Evolutionary conservation across 805 yeast genomes (phyloP).

Genomic region (Hanseniaspora osmophila): DNA sequence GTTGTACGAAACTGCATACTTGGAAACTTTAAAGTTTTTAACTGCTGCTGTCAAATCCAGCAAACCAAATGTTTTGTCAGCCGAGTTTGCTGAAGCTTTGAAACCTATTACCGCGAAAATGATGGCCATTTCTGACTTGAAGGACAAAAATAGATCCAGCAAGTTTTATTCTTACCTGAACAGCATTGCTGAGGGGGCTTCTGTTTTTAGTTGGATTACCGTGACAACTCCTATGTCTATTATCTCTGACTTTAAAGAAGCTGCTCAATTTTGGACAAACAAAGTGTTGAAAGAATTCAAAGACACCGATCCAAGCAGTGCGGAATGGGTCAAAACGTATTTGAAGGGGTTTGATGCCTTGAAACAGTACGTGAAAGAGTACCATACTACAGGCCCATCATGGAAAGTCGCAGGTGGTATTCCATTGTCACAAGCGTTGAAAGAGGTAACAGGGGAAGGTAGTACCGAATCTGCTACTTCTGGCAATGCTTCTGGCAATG

Average conservation of each 20-base stretch:
- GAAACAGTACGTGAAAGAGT: slow-evolving; percentile 58
- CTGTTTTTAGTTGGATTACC: slow-evolving; percentile 84
- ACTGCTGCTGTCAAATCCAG: slow-evolving; percentile 42
- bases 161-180: slow-evolving; percentile 57
- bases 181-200: slow-evolving; percentile 77
- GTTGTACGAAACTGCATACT: slow-evolving; percentile 40
- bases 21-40: slow-evolving; percentile 43
- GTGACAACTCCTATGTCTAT: slow-evolving; percentile 59
- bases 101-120: slow-evolving; percentile 55
- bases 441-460: slow-evolving; percentile 12
- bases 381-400: slow-evolving; percentile 70
- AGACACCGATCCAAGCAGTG: slow-evolving; percentile 53
- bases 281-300: slow-evolving; percentile 74
- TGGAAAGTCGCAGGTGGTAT: slow-evolving; percentile 56
- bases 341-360: slow-evolving; percentile 53
- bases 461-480: slow-evolving; percentile 14
- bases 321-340: slow-evolving; percentile 69
- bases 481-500: slow-evolving; percentile 23
- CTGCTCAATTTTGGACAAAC: slow-evolving; percentile 89
- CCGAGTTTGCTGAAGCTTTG: slow-evolving; percentile 41
- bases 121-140: slow-evolving; percentile 41
- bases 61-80: slow-evolving; percentile 48
- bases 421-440: slow-evolving; percentile 38
- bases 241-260: slow-evolving; percentile 74
- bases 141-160: slow-evolving; percentile 64